These are phyloP conservation scores for Russula sp. DNA, from an alignment of 768 basidiomycete genomes.

Conservation along the genomic window DNA sequence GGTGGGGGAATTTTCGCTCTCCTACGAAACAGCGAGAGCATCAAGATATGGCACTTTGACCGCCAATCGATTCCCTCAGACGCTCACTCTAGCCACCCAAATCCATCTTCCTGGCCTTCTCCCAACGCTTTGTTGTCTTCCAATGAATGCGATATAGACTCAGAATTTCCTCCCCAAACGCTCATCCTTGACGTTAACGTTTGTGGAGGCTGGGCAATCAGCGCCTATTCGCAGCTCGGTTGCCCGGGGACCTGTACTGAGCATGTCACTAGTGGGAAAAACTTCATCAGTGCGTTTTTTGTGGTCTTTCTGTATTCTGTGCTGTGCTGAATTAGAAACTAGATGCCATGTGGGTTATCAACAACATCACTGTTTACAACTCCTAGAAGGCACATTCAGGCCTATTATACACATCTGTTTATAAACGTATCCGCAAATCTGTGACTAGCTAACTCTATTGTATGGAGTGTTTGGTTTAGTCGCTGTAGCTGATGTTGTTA, in stretches of 20 bases:
- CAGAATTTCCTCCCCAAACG: not conserved
- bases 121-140: conserved; percentile 7
- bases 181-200: conserved; percentile 6
- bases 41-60: conserved; percentile 14
- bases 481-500: too few relatives aligned
- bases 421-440: too few relatives aligned
- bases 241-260: conserved; percentile 2
- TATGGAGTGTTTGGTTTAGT: too few relatives aligned
- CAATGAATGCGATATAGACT: not conserved
- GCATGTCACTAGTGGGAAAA: not conserved
- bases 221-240: not conserved
- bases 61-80: conserved; percentile 12
- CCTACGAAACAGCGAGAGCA: not conserved
- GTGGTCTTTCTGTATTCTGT: not conserved
- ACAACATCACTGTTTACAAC: conserved; percentile 10
- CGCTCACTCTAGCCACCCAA: not conserved
- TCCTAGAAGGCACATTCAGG: not conserved
- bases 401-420: too few relatives aligned
- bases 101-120: conserved; percentile 3
- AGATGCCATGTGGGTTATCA: conserved; percentile 13
- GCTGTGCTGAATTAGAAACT: not conserved
- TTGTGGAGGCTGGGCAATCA: conserved; percentile 9
- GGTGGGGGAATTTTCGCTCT: not conserved
- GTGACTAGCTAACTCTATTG: too few relatives aligned
- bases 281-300: conserved; percentile 6